Base-by-base conservation (phyloP, 2,329 filamentous ascomycete species). In the Alternaria viburni region DNA sequence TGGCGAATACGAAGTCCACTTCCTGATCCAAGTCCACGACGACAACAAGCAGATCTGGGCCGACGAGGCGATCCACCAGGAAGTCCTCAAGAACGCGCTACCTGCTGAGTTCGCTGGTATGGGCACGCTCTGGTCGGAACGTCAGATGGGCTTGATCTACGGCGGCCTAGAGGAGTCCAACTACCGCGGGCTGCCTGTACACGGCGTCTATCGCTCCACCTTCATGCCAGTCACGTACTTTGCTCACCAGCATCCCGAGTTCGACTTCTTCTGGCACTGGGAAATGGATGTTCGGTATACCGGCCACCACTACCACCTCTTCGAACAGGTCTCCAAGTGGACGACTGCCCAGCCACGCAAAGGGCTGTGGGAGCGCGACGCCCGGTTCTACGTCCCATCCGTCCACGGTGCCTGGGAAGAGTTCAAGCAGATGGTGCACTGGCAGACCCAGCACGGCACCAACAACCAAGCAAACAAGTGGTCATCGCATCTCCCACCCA, bases 181-280 rank as follows among this genome's bases (percentile, higher is more conserved):
- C 68, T 86, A 86, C 67, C 84, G 82, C 13, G 86, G 88, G 56
- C 84, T 92, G 26, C 89, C 91, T 52, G 89, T 91, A 4, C 89
- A 92, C 54, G 91, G 91, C 26, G 84, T 81, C 2, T 87, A 87
- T 79, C 87, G 91, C 56, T 94, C 93, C 58, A 88, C 96, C 10
- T 93, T 93, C 73, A 97, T 98, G 93, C 93, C 94, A 0, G 90
- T 98, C 83, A 94, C 97, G 75, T 92, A 95, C 79, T 98, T 98
- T 77, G 92, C 94, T 6, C 89, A 94, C 74, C 87, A 89, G 72
- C 93, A 97, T 79, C 91, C 92, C 1, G 93, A 97, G 78, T 97
- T 94, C 75, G 93, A 96, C 51, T 92, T 89, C 81, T 93, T 93
- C 80, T 97, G 93, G 93, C 92, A 97, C 69, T 96, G 93, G 92